Evolutionary conservation across 2,329 filamentous ascomycete genomes (phyloP).

Genomic region (Blastomyces percursus): DNA sequence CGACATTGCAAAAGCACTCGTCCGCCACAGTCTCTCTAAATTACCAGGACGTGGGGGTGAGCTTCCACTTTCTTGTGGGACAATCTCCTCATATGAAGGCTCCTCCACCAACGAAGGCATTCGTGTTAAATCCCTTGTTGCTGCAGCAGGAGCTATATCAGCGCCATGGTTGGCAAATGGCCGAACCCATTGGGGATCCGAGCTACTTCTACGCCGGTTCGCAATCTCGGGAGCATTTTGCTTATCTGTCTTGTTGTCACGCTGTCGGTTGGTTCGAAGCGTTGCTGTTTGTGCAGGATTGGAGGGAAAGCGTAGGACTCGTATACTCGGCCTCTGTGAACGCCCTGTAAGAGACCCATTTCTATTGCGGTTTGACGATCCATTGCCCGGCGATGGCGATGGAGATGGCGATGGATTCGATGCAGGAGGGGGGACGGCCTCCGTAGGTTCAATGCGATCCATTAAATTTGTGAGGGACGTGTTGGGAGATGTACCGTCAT

Average conservation of each 20-base stretch:
- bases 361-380: neutral
- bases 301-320: conserved; percentile 16
- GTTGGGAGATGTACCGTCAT: neutral
- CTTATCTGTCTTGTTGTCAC: conserved; percentile 2
- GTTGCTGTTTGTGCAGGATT: conserved; percentile 10
- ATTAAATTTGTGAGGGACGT: conserved; percentile 15
- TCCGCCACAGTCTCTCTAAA: conserved; percentile 7
- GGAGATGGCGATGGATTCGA: neutral
- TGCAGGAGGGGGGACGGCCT: neutral
- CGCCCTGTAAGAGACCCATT: neutral
- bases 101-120: conserved; percentile 30
- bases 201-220: conserved; percentile 31
- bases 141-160: conserved; percentile 16
- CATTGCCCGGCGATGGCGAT: neutral
- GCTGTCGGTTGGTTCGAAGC: conserved; percentile 9
- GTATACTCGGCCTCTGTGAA: conserved; percentile 15
- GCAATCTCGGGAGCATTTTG: conserved; percentile 21
- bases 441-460: conserved; percentile 30
- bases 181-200: conserved; percentile 29
- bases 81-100: conserved; percentile 16
- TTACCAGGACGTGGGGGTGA: conserved; percentile 10
- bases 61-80: neutral
- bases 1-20: conserved; percentile 8
- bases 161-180: conserved; percentile 22
- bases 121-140: conserved; percentile 11